These are phyloP conservation scores for Verticillium isaacii DNA, from an alignment of 2,329 filamentous ascomycete species.

Conservation along the genomic window DNA sequence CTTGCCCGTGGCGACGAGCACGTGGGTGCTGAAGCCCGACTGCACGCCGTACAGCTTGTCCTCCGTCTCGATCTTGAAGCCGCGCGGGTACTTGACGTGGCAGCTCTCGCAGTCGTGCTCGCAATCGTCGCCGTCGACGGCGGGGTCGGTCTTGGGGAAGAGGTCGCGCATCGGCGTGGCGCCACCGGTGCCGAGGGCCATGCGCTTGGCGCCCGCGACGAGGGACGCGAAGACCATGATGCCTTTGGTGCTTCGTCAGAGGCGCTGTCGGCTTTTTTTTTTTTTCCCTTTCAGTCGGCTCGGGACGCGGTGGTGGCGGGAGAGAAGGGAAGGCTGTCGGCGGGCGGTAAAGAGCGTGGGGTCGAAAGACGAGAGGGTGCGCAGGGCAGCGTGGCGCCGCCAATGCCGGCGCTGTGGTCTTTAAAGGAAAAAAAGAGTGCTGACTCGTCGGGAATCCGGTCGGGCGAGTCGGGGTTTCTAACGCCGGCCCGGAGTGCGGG, in stretches of 20 bases:
- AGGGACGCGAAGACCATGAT: slow-evolving; percentile 40
- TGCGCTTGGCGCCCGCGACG: slow-evolving; percentile 30
- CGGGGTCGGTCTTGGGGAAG: slow-evolving; percentile 71
- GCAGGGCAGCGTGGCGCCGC: background rate
- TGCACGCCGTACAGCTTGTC: slow-evolving; percentile 82
- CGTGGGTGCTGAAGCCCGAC: slow-evolving; percentile 82
- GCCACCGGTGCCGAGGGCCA: slow-evolving; percentile 20
- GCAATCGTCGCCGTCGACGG: slow-evolving; percentile 82
- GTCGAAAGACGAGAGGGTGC: background rate
- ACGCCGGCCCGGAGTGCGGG: background rate
- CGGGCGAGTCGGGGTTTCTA: background rate
- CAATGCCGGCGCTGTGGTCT: background rate
- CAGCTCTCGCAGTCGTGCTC: slow-evolving; percentile 81
- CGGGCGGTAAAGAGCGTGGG: background rate
- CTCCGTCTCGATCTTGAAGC: slow-evolving; percentile 68
- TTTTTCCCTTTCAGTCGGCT: background rate
- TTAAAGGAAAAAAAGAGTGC: background rate
- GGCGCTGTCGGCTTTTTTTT: background rate
- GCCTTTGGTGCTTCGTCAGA: background rate
- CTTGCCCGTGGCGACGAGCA: slow-evolving; percentile 93
- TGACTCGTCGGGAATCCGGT: background rate
- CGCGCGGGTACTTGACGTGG: slow-evolving; percentile 68
- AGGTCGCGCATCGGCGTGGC: slow-evolving; percentile 39
- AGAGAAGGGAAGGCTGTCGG: background rate
- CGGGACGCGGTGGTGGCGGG: background rate